Evolutionary conservation across 768 basidiomycete genomes (phyloP), one percentile per base, ranked within the genome.

Genomic region (Lactarius akahatsu): DNA sequence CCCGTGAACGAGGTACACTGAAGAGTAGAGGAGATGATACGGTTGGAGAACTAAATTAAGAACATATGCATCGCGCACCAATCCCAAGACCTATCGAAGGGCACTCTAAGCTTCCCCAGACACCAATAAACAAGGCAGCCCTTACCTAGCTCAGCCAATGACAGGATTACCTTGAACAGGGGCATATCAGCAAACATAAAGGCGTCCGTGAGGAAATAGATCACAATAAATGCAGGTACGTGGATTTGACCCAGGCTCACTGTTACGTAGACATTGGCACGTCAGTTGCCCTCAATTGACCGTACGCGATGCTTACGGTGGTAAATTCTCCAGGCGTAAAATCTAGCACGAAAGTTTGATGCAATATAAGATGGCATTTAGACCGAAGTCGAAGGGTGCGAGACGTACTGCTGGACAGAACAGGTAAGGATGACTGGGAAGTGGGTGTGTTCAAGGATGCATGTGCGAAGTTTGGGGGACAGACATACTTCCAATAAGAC

Each of bases 271-370:
- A 34, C 20, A 54, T 63, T n/a, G 15, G 28, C 8, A 47, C 20
- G 40, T 18, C 34, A 32, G 23, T 13, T 18, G 13, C 20, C 23
- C 45, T 40, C n/a, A 11, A 57, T 18, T 16, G n/a, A 11, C 4
- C 3, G 3, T 26, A 30, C 9, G 41, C 26, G 28, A 28, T 11
- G 16, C 55, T 7, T 45, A 63, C 62, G 26, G 9, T 26, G 8
- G 30, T 63, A 63, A 26, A 63, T 63, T 45, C 62, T 63, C 62
- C 55, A 63, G 32, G 62, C 62, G n/a, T 63, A 63, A 36, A 63
- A 63, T 41, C 62, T 63, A 41, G 11, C 11, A 45, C 4, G 38
- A 41, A 5, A 36, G n/a, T 62, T 40, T 8, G 56, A 36, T 9
- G 30, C 6, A 28, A 2, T 55, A n/a, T 43, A 20, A 57, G 36